A percentile compares a stretch with the other conserved stretches of the same genome.
Evolutionary conservation across 164 flowering plant genomes (phyloP).

Genomic region (Chimonanthus praecox): DNA sequence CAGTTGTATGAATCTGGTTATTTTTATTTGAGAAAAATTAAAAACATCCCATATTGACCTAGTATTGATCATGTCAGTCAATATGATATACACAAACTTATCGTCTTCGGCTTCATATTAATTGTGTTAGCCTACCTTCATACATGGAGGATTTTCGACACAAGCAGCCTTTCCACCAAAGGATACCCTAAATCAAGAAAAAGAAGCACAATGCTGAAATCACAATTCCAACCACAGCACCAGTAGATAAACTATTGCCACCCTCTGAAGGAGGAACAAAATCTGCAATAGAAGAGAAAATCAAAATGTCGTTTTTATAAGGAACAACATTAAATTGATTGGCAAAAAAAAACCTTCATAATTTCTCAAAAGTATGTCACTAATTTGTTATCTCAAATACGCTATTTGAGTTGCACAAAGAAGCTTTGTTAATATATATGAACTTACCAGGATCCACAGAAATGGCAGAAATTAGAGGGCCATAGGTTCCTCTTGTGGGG

Average conservation of each 20-base stretch:
- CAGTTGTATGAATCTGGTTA: too few relatives aligned
- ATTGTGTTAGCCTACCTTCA: slow-evolving; percentile 9
- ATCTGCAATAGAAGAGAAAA: slow-evolving; percentile 12
- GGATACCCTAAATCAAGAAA: slow-evolving; percentile 24
- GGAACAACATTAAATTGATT: background rate
- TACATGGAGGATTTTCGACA: slow-evolving; percentile 15
- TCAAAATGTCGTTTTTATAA: background rate
- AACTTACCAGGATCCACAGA: slow-evolving; percentile 21
- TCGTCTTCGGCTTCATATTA: too few relatives aligned
- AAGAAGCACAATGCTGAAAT: slow-evolving; percentile 12
- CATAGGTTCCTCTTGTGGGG: slow-evolving; percentile 13
- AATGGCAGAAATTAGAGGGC: slow-evolving; percentile 23
- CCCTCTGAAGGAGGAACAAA: slow-evolving; percentile 18
- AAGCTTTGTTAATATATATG: background rate
- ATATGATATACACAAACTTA: too few relatives aligned
- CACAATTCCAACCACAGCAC: slow-evolving; percentile 33
- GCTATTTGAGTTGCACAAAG: background rate
- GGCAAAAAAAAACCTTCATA: background rate
- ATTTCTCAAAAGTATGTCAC: background rate
- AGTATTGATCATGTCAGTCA: too few relatives aligned
- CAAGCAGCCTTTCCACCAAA: slow-evolving; percentile 45
- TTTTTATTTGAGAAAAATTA: too few relatives aligned
- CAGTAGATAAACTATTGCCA: slow-evolving; percentile 23
- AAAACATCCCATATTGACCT: too few relatives aligned
- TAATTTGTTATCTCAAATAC: background rate